Evolutionary conservation across 495 filamentous ascomycete genomes (phyloP).

Genomic region (Aspergillus kassunensis): DNA sequence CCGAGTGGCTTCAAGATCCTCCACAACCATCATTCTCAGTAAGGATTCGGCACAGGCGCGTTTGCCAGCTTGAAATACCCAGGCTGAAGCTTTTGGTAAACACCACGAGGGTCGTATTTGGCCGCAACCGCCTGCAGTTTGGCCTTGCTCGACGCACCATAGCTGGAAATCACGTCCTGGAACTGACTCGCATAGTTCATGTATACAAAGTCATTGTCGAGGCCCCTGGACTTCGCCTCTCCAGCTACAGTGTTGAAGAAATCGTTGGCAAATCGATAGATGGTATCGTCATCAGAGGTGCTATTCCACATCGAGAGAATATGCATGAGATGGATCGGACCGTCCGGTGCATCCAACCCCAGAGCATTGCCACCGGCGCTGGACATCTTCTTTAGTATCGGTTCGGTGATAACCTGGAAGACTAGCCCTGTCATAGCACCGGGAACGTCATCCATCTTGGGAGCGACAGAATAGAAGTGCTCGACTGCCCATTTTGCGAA

Average conservation of each 20-base stretch:
- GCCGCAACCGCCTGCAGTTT: conserved; percentile 2
- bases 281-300: conserved; percentile 27
- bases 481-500: conserved; percentile 34
- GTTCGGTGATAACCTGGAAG: conserved; percentile 45
- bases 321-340: conserved; percentile 37
- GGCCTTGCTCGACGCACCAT: conserved; percentile 7
- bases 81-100: conserved; percentile 11
- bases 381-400: conserved; percentile 34
- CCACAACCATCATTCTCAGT: not conserved
- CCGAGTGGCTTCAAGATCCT: too few relatives aligned
- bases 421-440: conserved; percentile 41
- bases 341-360: conserved; percentile 39
- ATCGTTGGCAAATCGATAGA: conserved; percentile 19
- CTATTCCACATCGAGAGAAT: conserved; percentile 33
- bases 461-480: conserved; percentile 31
- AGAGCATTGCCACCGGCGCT: conserved; percentile 51
- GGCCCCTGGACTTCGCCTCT: conserved; percentile 35
- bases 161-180: conserved; percentile 12
- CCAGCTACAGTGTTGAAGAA: conserved; percentile 21
- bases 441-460: conserved; percentile 30
- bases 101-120: conserved; percentile 6
- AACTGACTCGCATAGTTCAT: conserved; percentile 37
- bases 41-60: conserved; percentile 1
- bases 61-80: conserved; percentile 8
- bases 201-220: conserved; percentile 54